Conservation (phyloP, 176 grass and related monocot genomes). For the Typha latifolia region DNA sequence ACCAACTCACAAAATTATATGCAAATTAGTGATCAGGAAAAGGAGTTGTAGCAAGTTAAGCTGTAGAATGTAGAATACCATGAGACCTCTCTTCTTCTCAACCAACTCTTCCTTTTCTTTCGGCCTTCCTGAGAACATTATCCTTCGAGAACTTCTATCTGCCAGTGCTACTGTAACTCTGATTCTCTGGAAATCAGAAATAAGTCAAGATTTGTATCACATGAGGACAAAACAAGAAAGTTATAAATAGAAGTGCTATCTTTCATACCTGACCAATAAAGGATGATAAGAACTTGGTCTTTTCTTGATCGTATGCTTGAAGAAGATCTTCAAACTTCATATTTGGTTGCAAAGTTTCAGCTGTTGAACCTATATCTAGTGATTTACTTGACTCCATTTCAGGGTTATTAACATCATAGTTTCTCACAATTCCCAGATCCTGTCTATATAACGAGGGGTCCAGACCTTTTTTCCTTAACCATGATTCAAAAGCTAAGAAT, state of each 20-base stretch:
- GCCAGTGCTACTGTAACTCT: constrained; percentile 59
- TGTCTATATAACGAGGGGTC: constrained; percentile 67
- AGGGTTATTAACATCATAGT: constrained; percentile 28
- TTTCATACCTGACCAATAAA: constrained; percentile 88
- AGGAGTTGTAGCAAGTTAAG: constrained; percentile 2
- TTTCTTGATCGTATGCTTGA: constrained; percentile 60
- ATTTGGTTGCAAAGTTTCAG: constrained; percentile 35
- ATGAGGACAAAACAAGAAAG: constrained; percentile 1
- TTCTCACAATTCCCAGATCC: constrained; percentile 41
- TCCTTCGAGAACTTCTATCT: constrained; percentile 60
- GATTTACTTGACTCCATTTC: constrained; percentile 33
- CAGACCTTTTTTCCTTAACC: constrained; percentile 76
- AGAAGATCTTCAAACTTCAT: constrained; percentile 75
- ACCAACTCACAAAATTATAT: background rate
- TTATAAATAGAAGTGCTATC: constrained; percentile 2
- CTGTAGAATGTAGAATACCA: constrained; percentile 39
- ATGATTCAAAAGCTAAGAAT: constrained; percentile 83
- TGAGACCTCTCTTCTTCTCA: constrained; percentile 82
- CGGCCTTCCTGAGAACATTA: constrained; percentile 73
- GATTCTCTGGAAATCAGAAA: constrained; percentile 48
- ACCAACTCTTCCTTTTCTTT: constrained; percentile 69
- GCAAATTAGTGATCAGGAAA: constrained; percentile 4
- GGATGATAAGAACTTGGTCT: constrained; percentile 86
- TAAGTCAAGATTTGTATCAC: constrained; percentile 7
- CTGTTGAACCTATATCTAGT: constrained; percentile 31